Conservation (phyloP, 768 basidiomycete species). For the Amanita rubescens region DNA sequence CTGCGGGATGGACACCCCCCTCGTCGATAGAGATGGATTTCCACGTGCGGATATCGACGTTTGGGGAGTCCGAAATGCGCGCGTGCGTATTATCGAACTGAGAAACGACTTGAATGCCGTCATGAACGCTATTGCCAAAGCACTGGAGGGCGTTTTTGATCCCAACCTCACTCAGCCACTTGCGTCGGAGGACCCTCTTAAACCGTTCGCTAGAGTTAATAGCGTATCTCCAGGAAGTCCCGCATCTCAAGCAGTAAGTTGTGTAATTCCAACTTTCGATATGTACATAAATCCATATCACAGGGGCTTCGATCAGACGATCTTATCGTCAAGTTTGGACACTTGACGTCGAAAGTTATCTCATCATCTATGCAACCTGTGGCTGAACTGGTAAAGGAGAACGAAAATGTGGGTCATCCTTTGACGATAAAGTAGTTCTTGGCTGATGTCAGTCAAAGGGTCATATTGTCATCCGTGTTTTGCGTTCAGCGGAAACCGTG, state of each 20-base stretch:
- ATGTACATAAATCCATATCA: constrained; percentile 1
- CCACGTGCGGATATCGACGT: constrained; percentile 84
- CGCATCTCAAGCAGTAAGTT: constrained; percentile 67
- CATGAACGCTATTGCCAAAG: constrained; percentile 59
- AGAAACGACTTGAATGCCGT: constrained; percentile 68
- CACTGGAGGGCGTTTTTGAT: constrained; percentile 65
- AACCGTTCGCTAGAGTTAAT: constrained; percentile 77
- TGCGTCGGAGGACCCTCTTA: constrained; percentile 9
- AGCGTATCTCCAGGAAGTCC: constrained; percentile 77
- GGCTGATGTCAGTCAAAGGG: constrained; percentile 32
- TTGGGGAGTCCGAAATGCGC: constrained; percentile 67
- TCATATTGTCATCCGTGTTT: constrained; percentile 48
- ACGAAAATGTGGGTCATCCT: constrained; percentile 60
- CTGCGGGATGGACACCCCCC: constrained; percentile 59
- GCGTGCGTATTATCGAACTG: constrained; percentile 72
- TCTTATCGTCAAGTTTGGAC: constrained; percentile 68
- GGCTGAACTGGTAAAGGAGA: constrained; percentile 63
- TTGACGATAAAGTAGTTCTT: not conserved
- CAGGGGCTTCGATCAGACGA: constrained; percentile 68
- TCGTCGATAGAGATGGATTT: constrained; percentile 85
- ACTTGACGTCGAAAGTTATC: constrained; percentile 48
- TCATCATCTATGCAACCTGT: constrained; percentile 54
- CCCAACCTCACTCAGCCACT: constrained; percentile 22
- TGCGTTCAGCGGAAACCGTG: constrained; percentile 39
- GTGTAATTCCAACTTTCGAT: not conserved